Evolutionary conservation across 345 rosid species (phyloP), one percentile per base, ranked within the genome.

Genomic region (Aquilaria yunnanensis): DNA sequence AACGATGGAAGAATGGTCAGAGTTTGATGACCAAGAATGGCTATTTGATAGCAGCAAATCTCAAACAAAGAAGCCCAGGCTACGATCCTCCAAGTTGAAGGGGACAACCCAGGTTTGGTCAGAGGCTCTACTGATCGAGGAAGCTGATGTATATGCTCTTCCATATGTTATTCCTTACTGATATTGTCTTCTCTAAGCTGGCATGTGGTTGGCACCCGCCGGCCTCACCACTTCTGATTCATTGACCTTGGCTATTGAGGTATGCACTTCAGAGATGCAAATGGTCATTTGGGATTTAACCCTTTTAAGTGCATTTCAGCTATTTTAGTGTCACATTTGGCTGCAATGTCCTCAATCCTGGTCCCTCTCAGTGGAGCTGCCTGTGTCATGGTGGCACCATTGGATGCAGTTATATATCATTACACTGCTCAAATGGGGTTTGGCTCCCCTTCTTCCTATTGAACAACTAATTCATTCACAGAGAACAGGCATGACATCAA

Each of bases 91-190:
- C 29, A 72, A 54, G 77, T 61, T 62, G 34, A 75, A 74, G 5
- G 69, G 67, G 68, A 55, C 67, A 43, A 73, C 52, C 14, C 74
- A 65, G 65, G 89, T 90, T 5, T 90, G 97, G 97, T 80, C 88
- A 63, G 77, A 82, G 57, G 80, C 85, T 69, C 56, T 78, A 63
- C 78, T 57, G 71, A 69, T 90, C 70, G 90, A 79, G 67, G 78
- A 81, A 37, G 89, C 83, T 53, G 90, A 90, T 64, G 32, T 78
- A 37, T 62, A 66, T 50, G 95, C 95, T 58, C 81, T 87, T 60
- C 97, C 95, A 5, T 90, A 85, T 41, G 92, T 90, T 48, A 76
- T 87, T 74, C 95, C 90, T 23, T 85, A 79, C 70, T 90, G 84
- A 78, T 67, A 60, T 60, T 54, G 62, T 61, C 10, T n/a, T n/a